Percentiles rank a stretch among this genome's conserved stretches.
phyloP scores from a whole-genome alignment of 148 eudicot species.

The Vaccinium corymbosum region DNA sequence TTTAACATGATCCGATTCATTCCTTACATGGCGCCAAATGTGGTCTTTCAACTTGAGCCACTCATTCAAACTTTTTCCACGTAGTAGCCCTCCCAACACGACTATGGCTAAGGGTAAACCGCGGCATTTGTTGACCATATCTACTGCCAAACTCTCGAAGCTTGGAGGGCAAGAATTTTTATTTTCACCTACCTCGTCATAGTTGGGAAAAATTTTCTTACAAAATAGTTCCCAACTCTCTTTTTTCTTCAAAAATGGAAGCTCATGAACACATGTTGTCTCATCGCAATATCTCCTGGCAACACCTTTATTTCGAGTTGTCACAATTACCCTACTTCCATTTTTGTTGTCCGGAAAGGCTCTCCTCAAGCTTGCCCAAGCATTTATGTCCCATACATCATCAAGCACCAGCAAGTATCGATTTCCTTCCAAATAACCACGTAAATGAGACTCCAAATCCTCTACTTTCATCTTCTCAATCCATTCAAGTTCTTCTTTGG shows the following conservation, averaged over 20 bases:
- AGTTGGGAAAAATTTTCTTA: too few species aligned
- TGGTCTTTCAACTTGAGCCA: too few species aligned
- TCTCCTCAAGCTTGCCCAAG: constrained; percentile 14
- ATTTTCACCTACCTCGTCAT: too few species aligned
- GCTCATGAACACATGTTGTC: not conserved
- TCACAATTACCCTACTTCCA: constrained; percentile 8
- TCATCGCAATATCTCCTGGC: not conserved
- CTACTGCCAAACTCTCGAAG: too few species aligned
- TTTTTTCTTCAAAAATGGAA: too few species aligned
- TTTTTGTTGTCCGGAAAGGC: constrained; percentile 6
- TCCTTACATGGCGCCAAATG: too few species aligned
- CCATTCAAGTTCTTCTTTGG: not conserved
- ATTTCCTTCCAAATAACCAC: not conserved
- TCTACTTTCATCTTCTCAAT: not conserved
- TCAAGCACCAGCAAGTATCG: constrained; percentile 9
- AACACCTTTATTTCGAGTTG: constrained; percentile 4
- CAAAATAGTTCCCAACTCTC: not conserved
- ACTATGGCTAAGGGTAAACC: too few species aligned
- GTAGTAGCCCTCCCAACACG: too few species aligned
- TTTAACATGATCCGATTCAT: not conserved
- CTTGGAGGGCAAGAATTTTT: too few species aligned
- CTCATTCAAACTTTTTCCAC: too few species aligned
- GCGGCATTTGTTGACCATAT: too few species aligned
- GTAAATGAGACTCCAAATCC: not conserved
- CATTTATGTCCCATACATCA: constrained; percentile 15